Conservation (phyloP, 495 filamentous ascomycete species). For the Xylaria curta region DNA sequence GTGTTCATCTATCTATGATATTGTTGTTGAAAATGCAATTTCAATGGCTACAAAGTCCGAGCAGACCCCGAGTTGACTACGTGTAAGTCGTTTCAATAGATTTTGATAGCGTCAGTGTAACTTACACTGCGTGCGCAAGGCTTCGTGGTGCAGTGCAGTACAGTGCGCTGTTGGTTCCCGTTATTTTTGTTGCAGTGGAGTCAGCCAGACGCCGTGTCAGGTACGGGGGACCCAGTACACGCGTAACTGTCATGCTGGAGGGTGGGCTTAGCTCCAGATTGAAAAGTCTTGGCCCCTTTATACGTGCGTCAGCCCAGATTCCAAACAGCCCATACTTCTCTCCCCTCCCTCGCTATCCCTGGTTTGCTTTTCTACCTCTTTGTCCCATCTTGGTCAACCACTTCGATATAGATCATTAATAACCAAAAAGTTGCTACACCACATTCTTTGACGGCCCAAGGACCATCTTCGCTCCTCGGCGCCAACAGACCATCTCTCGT, state of each 20-base stretch:
- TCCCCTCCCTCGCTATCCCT: slow-evolving; percentile 7
- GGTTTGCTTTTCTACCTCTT: slow-evolving; percentile 5
- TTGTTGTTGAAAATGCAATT: background rate
- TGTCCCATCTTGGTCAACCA: background rate
- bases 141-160: background rate
- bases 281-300: slow-evolving; percentile 23
- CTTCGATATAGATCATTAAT: slow-evolving; percentile 2
- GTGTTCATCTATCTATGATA: background rate
- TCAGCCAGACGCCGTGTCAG: slow-evolving; percentile 3
- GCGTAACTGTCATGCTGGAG: slow-evolving; percentile 15
- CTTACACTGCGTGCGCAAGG: background rate
- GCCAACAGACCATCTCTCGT: slow-evolving; percentile 26
- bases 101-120: background rate
- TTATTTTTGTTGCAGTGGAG: background rate
- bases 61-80: background rate
- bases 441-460: slow-evolving; percentile 17
- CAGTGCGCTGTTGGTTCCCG: background rate
- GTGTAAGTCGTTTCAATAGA: background rate
- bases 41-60: background rate
- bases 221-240: background rate
- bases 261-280: slow-evolving; percentile 2
- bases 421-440: background rate
- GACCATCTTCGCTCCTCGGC: background rate
- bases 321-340: background rate
- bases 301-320: slow-evolving; percentile 22